Conservation (phyloP, 345 rosid genomes). For the Aquilaria yunnanensis region DNA sequence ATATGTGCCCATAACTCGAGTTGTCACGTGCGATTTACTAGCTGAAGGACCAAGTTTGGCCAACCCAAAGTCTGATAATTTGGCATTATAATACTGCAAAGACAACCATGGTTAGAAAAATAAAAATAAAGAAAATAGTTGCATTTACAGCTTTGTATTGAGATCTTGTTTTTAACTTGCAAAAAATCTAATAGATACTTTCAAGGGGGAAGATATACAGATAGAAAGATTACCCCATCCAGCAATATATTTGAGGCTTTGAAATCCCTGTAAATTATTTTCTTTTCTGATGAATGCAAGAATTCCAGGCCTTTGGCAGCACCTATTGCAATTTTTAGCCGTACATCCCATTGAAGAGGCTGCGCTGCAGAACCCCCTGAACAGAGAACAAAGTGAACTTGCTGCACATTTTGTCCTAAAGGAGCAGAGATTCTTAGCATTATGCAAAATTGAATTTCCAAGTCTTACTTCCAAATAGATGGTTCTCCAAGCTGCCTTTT, state of each 20-base stretch:
- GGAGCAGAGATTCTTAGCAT: neutral
- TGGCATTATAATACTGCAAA: slow-evolving; percentile 74
- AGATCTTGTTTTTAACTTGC: no score
- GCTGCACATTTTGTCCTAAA: neutral
- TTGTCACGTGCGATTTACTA: slow-evolving; percentile 91
- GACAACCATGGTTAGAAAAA: neutral
- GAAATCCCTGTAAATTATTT: slow-evolving; percentile 89
- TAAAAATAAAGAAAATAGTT: neutral
- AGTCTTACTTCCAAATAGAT: slow-evolving; percentile 72
- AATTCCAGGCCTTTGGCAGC: slow-evolving; percentile 79
- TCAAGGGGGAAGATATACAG: neutral
- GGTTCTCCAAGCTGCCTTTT: slow-evolving; percentile 94
- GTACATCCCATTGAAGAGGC: slow-evolving; percentile 69
- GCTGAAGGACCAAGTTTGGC: slow-evolving; percentile 96
- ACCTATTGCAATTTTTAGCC: slow-evolving; percentile 76
- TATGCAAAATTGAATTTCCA: slow-evolving; percentile 3
- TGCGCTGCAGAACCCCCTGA: slow-evolving; percentile 75
- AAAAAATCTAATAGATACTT: no score
- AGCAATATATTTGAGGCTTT: slow-evolving; percentile 90
- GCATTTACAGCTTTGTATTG: no score
- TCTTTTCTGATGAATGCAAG: slow-evolving; percentile 75
- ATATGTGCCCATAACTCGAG: slow-evolving; percentile 88
- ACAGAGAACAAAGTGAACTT: slow-evolving; percentile 5
- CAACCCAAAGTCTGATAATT: slow-evolving; percentile 92
- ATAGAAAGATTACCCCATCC: slow-evolving; percentile 55